A percentile compares a stretch with the other conserved stretches of the same genome.
Evolutionary conservation across 805 yeast species (phyloP).

Genomic region (Lipomyces anomalus): DNA sequence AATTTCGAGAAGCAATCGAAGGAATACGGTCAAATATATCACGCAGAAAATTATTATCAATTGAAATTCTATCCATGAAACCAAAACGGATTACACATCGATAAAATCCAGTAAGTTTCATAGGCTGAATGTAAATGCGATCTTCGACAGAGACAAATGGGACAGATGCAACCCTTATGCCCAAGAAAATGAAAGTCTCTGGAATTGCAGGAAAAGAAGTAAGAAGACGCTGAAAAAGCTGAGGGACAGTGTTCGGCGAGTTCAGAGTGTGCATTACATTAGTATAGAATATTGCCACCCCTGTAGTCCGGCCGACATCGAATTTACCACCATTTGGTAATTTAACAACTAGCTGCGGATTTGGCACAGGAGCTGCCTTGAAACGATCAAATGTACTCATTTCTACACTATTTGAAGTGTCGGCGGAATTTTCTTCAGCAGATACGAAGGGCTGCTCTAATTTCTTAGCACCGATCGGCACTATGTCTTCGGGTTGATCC

Average conservation of each 20-base stretch:
- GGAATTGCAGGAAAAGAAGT: slow-evolving; percentile 43
- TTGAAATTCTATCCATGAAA: slow-evolving; percentile 39
- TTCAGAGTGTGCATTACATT: slow-evolving; percentile 33
- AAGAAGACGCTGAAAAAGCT: slow-evolving; percentile 36
- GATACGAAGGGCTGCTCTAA: not conserved
- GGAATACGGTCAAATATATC: slow-evolving; percentile 1
- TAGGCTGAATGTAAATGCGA: slow-evolving; percentile 38
- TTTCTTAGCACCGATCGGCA: not conserved
- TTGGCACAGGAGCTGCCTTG: not conserved
- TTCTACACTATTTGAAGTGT: not conserved
- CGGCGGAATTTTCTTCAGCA: not conserved
- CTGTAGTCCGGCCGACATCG: slow-evolving; percentile 25
- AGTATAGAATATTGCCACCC: slow-evolving; percentile 40
- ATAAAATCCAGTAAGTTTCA: slow-evolving; percentile 43
- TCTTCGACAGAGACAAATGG: slow-evolving; percentile 42
- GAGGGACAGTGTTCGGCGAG: slow-evolving; percentile 45
- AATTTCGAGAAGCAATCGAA: no score
- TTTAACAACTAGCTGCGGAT: not conserved
- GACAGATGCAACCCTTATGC: slow-evolving; percentile 39
- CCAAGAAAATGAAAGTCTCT: slow-evolving; percentile 41
- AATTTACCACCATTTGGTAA: not conserved
- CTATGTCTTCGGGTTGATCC: not conserved
- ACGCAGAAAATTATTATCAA: slow-evolving; percentile 18
- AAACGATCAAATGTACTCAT: not conserved
- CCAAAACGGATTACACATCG: slow-evolving; percentile 47